Evolutionary conservation across 176 grass and related monocot genomes (phyloP).

Genomic region (Otatea glauca): DNA sequence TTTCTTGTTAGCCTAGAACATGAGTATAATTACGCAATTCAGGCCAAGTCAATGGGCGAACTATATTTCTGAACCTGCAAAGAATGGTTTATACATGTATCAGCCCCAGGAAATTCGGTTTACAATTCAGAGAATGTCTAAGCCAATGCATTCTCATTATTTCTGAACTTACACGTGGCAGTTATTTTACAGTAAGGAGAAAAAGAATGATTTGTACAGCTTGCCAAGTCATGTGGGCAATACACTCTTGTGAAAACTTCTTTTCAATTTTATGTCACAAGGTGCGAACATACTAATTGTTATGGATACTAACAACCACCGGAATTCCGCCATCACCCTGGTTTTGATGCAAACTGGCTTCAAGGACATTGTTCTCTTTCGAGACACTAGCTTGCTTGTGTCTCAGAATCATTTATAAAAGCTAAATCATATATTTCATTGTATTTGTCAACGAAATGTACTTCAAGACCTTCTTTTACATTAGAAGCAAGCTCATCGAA

Average conservation of each 20-base stretch:
- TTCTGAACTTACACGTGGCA: background rate
- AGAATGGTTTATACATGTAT: background rate
- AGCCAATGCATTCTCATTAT: background rate
- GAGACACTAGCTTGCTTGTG: slow-evolving; percentile 48
- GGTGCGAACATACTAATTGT: background rate
- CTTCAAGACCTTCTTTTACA: slow-evolving; percentile 92
- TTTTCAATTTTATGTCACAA: background rate
- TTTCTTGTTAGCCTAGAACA: background rate
- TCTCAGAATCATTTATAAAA: slow-evolving; percentile 38
- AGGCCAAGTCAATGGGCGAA: background rate
- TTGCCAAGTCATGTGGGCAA: background rate
- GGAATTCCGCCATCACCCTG: background rate
- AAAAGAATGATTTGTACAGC: slow-evolving; percentile 1
- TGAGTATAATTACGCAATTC: background rate
- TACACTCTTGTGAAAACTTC: background rate
- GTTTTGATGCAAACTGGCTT: slow-evolving; percentile 11
- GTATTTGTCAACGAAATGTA: slow-evolving; percentile 90
- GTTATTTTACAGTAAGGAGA: slow-evolving; percentile 9
- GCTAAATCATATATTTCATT: slow-evolving; percentile 70
- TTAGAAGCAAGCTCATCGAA: slow-evolving; percentile 84
- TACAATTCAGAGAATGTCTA: background rate
- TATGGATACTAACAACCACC: background rate
- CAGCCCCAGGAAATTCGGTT: background rate
- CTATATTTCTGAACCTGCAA: background rate
- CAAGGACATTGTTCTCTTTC: background rate